phyloP scores from a whole-genome alignment of 73 alveolate genomes.

The Uronychia binucleata region DNA sequence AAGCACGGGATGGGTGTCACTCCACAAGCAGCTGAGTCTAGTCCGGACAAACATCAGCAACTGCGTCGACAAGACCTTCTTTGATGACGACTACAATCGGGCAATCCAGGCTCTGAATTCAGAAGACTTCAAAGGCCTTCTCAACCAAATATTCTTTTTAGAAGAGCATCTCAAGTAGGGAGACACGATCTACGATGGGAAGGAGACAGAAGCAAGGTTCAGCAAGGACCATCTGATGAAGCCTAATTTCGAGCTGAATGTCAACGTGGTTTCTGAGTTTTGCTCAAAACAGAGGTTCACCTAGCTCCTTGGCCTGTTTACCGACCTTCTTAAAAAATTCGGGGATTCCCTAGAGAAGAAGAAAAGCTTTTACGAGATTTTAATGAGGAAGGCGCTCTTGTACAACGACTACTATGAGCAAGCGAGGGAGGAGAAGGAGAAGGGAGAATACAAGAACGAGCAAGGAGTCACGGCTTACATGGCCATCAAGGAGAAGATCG shows the following conservation, averaged over 20 bases:
- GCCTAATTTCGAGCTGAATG: not conserved
- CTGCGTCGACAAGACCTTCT: not conserved
- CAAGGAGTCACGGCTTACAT: conserved; percentile 18
- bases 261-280: not conserved
- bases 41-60: not conserved
- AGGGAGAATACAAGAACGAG: not conserved
- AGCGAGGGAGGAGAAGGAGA: conserved; percentile 14
- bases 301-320: conserved; percentile 23
- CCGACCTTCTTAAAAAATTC: conserved; percentile 26
- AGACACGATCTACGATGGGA: not conserved
- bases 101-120: not conserved
- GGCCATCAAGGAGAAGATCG: conserved; percentile 11
- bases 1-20: not conserved
- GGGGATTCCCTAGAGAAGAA: conserved; percentile 12
- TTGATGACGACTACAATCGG: not conserved
- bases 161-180: not conserved
- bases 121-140: not conserved
- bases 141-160: not conserved
- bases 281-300: conserved; percentile 18
- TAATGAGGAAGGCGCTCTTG: conserved; percentile 29
- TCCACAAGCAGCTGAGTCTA: not conserved
- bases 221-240: not conserved
- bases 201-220: not conserved
- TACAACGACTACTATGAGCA: conserved; percentile 37
- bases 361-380: conserved; percentile 36